Conservation (phyloP, 1,284 basidiomycete genomes). For the Ceratobasidium sp. region DNA sequence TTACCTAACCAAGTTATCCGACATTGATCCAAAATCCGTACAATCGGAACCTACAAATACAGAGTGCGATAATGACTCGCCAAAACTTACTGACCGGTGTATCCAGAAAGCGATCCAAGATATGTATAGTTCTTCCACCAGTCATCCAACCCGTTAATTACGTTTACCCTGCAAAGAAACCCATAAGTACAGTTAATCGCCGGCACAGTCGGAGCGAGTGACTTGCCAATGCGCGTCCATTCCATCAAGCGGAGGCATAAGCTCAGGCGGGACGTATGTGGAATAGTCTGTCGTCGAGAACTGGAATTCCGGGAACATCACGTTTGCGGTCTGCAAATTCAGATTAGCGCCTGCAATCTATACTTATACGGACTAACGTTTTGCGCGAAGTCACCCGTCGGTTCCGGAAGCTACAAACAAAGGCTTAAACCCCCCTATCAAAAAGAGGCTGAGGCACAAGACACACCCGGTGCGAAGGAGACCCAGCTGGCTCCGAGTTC, state of each 20-base stretch:
- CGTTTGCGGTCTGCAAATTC: slow-evolving; percentile 7
- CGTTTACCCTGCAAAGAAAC: slow-evolving; percentile 16
- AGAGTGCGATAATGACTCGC: background rate
- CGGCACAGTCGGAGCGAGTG: background rate
- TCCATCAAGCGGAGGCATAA: slow-evolving; percentile 41
- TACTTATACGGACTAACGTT: background rate
- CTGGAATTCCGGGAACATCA: slow-evolving; percentile 37
- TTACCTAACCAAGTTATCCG: background rate
- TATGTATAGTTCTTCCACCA: slow-evolving; percentile 45
- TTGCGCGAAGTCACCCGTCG: background rate
- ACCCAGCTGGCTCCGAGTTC: slow-evolving; percentile 22
- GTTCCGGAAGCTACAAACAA: background rate
- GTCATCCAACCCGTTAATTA: slow-evolving; percentile 39
- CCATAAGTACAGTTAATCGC: background rate
- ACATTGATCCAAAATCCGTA: background rate
- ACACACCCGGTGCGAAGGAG: slow-evolving; percentile 25
- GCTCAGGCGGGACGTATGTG: slow-evolving; percentile 30
- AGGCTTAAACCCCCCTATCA: background rate
- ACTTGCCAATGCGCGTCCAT: slow-evolving; percentile 43
- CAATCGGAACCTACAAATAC: slow-evolving; percentile 26
- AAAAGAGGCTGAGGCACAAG: background rate
- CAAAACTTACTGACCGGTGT: slow-evolving; percentile 14
- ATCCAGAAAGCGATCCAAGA: slow-evolving; percentile 34
- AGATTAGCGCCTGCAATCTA: background rate
- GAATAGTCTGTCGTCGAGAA: slow-evolving; percentile 33